A percentile compares a stretch with the other conserved stretches of the same genome.
phyloP scores from a whole-genome alignment of 1,284 basidiomycete species.

The Cutaneotrichosporon sp. region DNA sequence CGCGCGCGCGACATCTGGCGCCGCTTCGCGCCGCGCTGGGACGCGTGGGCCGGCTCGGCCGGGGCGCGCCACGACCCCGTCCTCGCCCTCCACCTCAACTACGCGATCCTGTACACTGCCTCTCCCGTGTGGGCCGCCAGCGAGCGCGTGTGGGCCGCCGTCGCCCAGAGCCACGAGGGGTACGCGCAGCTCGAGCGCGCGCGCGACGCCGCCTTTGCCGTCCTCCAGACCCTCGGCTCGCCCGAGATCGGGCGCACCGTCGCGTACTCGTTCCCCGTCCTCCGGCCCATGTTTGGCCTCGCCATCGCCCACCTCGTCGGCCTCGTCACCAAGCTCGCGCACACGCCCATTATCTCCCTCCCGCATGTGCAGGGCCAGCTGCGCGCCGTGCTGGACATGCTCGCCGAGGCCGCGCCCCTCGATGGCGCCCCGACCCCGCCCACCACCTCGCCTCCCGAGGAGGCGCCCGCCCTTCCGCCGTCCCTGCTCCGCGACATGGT shows the following conservation, averaged over 20 bases:
- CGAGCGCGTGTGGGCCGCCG: constrained; percentile 40
- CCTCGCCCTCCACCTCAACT: constrained; percentile 47
- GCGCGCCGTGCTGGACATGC: constrained; percentile 40
- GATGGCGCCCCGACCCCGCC: constrained; percentile 17
- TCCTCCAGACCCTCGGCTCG: constrained; percentile 46
- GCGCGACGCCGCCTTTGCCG: constrained; percentile 48
- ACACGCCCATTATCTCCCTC: constrained; percentile 34
- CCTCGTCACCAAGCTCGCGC: constrained; percentile 32
- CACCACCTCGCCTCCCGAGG: not conserved
- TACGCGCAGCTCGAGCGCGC: constrained; percentile 45
- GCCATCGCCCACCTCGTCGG: constrained; percentile 43
- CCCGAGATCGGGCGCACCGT: constrained; percentile 50
- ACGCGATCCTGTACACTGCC: constrained; percentile 45
- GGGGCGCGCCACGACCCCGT: constrained; percentile 30
- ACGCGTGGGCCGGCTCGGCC: constrained; percentile 44
- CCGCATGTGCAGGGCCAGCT: constrained; percentile 40
- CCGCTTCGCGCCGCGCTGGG: constrained; percentile 33
- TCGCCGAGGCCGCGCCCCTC: constrained; percentile 36
- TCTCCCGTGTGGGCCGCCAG: constrained; percentile 42
- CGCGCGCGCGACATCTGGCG: constrained; percentile 36
- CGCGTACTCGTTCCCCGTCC: constrained; percentile 48
- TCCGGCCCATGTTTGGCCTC: constrained; percentile 46
- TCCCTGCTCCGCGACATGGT: constrained; percentile 25
- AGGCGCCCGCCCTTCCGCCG: constrained; percentile 9
- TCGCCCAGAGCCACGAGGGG: constrained; percentile 41